phyloP scores from a whole-genome alignment of 2,329 filamentous ascomycete species.

The Sporothrix globosa region DNA sequence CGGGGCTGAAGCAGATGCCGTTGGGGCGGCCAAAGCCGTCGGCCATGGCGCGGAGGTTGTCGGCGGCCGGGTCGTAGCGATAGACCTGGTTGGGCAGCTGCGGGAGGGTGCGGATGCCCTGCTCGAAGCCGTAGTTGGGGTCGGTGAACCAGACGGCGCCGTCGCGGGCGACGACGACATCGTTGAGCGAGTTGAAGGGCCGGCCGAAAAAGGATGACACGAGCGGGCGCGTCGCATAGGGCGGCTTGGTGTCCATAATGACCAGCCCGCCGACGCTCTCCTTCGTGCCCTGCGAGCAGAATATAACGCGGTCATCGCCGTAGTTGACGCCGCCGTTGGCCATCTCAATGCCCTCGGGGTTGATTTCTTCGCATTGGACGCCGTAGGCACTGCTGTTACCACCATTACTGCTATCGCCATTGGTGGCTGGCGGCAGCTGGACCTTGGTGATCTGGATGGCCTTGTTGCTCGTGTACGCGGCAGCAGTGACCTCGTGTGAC shows the following conservation, averaged over 20 bases:
- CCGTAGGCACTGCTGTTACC: background rate
- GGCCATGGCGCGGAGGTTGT: conserved; percentile 51
- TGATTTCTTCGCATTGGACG: conserved; percentile 27
- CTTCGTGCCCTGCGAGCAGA: conserved; percentile 38
- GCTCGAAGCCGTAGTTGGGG: conserved; percentile 49
- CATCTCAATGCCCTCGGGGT: conserved; percentile 22
- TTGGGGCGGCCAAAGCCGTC: conserved; percentile 53
- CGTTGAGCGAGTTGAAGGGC: conserved; percentile 53
- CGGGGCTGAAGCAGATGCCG: conserved; percentile 47
- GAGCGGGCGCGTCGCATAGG: conserved; percentile 43
- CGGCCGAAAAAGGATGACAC: conserved; percentile 50
- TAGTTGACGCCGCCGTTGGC: conserved; percentile 41
- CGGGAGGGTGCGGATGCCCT: conserved; percentile 50
- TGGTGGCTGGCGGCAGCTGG: conserved; percentile 9
- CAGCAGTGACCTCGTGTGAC: conserved; percentile 5
- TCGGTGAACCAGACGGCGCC: conserved; percentile 56
- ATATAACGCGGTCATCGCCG: conserved; percentile 46
- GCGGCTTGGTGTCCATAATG: conserved; percentile 42
- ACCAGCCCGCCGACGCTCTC: conserved; percentile 44
- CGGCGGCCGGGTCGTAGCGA: conserved; percentile 47
- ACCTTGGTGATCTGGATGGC: conserved; percentile 28
- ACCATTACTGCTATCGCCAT: background rate
- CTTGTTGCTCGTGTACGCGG: conserved; percentile 17
- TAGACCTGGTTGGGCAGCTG: conserved; percentile 54
- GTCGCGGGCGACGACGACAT: conserved; percentile 46